Evolutionary conservation across 305 asterid genomes (phyloP).

Genomic region (Solanum hybrid): DNA sequence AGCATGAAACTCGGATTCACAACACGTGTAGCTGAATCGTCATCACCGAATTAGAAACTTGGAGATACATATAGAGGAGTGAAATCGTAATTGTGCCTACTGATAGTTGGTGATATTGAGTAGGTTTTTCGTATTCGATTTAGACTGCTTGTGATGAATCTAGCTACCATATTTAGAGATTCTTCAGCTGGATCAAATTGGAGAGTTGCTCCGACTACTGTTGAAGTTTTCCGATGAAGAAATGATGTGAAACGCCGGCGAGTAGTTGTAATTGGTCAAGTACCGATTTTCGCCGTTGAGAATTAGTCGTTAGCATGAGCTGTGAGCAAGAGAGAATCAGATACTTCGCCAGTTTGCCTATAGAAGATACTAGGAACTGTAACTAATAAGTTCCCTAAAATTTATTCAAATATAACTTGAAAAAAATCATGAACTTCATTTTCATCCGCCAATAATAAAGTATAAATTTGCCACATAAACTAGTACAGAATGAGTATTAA

Average conservation of each 20-base stretch:
- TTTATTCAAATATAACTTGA: background rate
- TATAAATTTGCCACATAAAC: background rate
- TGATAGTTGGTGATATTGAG: slow-evolving; percentile 7
- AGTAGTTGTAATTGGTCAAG: background rate
- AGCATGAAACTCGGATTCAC: slow-evolving; percentile 40
- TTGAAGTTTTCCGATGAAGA: background rate
- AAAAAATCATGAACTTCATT: background rate
- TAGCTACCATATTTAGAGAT: slow-evolving; percentile 32
- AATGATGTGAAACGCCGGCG: background rate
- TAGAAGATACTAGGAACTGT: background rate
- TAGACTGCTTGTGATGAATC: slow-evolving; percentile 28
- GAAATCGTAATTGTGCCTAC: slow-evolving; percentile 8
- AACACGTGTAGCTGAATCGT: slow-evolving; percentile 6
- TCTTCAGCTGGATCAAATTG: background rate
- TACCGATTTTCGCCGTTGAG: background rate
- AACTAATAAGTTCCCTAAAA: background rate
- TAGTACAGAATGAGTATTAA: background rate
- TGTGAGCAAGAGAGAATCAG: background rate
- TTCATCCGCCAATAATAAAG: background rate
- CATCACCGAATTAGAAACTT: slow-evolving; percentile 12
- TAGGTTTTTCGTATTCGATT: slow-evolving; percentile 25
- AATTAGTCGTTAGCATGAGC: background rate
- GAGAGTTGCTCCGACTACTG: background rate
- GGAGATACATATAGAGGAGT: slow-evolving; percentile 11
- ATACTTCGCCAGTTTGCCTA: background rate